Conservation (phyloP, 345 rosid species). For the Syzygium aqueum region DNA sequence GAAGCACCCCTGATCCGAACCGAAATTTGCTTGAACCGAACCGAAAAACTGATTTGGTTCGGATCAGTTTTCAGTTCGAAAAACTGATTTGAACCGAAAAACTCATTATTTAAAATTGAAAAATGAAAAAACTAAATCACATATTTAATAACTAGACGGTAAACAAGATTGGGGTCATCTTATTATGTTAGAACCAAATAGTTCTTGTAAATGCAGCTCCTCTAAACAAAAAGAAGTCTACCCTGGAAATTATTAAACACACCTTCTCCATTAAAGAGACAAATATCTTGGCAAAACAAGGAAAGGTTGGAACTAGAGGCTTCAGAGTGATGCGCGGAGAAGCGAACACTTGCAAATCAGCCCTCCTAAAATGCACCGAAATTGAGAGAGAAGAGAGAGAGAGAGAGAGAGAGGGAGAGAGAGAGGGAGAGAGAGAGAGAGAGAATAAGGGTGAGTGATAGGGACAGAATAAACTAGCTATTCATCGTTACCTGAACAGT, state of each 20-base stretch:
- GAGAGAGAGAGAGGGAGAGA: neutral
- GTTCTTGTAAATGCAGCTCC: neutral
- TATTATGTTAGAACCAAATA: neutral
- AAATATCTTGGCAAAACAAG: conserved; percentile 86
- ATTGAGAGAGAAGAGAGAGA: neutral
- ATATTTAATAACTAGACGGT: neutral
- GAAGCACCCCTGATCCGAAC: too few species aligned
- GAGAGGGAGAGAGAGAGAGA: neutral
- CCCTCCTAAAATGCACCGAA: conserved; percentile 42
- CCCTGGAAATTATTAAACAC: neutral
- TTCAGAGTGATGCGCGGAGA: conserved; percentile 85
- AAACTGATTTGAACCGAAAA: too few species aligned
- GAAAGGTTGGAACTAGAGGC: conserved; percentile 84
- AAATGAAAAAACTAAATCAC: too few species aligned
- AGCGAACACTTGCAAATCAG: conserved; percentile 91
- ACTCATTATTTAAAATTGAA: too few species aligned
- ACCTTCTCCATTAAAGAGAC: conserved; percentile 98
- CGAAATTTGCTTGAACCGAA: too few species aligned
- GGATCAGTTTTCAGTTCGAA: too few species aligned
- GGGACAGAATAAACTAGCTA: neutral
- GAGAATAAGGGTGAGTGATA: neutral
- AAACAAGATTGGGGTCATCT: neutral
- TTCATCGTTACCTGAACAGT: conserved; percentile 55
- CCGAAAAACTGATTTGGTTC: too few species aligned
- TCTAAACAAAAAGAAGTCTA: neutral